phyloP scores from a whole-genome alignment of 2,329 filamentous ascomycete genomes.

The Polychaeton citri region DNA sequence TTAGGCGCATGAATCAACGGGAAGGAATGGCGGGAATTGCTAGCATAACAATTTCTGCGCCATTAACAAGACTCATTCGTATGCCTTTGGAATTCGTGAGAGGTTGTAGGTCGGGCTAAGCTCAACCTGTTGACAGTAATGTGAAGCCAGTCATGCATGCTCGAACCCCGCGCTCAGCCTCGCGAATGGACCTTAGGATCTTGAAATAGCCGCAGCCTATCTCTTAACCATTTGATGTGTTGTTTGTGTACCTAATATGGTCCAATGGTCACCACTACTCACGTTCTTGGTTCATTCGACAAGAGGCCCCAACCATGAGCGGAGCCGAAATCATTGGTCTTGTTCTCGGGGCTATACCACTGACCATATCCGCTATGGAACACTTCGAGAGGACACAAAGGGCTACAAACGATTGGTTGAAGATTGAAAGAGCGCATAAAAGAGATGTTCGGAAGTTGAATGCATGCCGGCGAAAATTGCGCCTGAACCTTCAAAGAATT shows the following conservation, averaged over 20 bases:
- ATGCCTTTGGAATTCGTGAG: not conserved
- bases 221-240: no score
- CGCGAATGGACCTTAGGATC: not conserved
- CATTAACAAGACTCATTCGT: not conserved
- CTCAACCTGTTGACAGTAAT: not conserved
- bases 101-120: not conserved
- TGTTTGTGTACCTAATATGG: no score
- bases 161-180: not conserved
- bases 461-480: conserved; percentile 13
- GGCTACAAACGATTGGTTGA: conserved; percentile 12
- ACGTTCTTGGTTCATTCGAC: no score
- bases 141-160: no score
- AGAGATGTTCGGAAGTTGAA: conserved; percentile 13
- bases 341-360: conserved; percentile 18
- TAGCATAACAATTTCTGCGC: no score
- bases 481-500: conserved; percentile 14
- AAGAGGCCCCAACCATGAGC: not conserved
- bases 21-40: no score
- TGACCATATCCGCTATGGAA: conserved; percentile 16
- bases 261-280: no score
- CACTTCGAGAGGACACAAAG: conserved; percentile 12
- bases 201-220: no score
- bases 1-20: no score
- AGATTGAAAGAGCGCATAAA: conserved; percentile 13
- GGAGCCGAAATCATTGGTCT: conserved; percentile 20